Evolutionary conservation across 2,329 filamentous ascomycete genomes (phyloP), one percentile per base, ranked within the genome.

Genomic region (Fusarium chaquense): DNA sequence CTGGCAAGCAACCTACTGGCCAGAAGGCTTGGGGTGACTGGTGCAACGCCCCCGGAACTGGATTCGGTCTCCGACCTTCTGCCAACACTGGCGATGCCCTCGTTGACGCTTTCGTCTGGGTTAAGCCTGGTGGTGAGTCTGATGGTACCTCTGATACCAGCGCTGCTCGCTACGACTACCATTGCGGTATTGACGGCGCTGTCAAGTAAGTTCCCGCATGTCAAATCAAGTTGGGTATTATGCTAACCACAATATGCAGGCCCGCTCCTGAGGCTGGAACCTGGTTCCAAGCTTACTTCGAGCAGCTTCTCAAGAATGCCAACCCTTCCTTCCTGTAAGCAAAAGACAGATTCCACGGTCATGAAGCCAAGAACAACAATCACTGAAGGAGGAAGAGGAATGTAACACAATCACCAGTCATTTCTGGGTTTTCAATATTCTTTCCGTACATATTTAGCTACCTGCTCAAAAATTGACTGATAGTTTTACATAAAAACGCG

Each of bases 251-350:
- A 7, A 22, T 35, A 7, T 18, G 22, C 11, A 74, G 87, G 77
- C 90, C 90, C 3, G 89, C 90, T 2, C 90, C 90, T 32, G 89
- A 93, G 78, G 90, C 91, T 12, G 90, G 91, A 32, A 80, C 83
- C 11, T 93, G 90, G 90, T 91, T 91, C 79, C 80, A 88, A 78
- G 84, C 82, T 18, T 89, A 88, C 79, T 87, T 88, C 69, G 85
- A 83, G 77, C 84, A 86, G 77, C 79, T 89, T 2, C 81, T 88
- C 58, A 81, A 79, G 57, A 87, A 87, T 68, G 85, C 86, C 57
- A 85, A 86, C 74, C 86, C 86, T n/a, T 75, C 84, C 15, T 86
- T 87, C 70, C 24, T 73, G 43, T 69, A 55, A 55, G 22, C 3
- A 3, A 2, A 18, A 12, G n/a, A 3, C 32, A 30, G 24, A 15